A percentile compares a stretch with the other conserved stretches of the same genome.
phyloP scores from a whole-genome alignment of 345 rosid species.

The Eucalyptus victrix region DNA sequence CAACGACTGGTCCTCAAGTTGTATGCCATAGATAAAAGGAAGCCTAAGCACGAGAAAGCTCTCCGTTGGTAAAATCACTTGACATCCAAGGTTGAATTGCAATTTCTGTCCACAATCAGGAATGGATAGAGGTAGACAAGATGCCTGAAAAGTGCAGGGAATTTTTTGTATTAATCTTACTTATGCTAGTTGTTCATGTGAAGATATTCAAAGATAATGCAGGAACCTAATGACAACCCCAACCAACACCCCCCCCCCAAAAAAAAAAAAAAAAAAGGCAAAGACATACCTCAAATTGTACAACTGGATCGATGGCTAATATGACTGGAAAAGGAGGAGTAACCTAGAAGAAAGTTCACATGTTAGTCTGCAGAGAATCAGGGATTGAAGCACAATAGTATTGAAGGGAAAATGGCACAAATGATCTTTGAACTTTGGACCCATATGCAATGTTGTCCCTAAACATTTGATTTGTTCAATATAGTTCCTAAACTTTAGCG shows the following conservation, averaged over 20 bases:
- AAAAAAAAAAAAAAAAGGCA: background rate
- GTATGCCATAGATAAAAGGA: conserved; percentile 74
- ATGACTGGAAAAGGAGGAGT: conserved; percentile 65
- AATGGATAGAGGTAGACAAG: conserved; percentile 46
- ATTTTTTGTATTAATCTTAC: background rate
- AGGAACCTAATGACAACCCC: background rate
- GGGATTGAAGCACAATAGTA: background rate
- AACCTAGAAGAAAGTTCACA: conserved; percentile 38
- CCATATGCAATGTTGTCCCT: background rate
- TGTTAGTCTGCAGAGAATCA: background rate
- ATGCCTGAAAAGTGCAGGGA: conserved; percentile 25
- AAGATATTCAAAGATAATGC: background rate
- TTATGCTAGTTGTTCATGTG: background rate
- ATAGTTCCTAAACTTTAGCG: background rate
- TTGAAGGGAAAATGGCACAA: background rate
- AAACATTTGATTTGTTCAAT: no score
- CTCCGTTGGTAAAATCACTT: conserved; percentile 66
- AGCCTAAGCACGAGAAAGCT: conserved; percentile 66
- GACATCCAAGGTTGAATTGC: conserved; percentile 62
- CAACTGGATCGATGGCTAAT: conserved; percentile 50
- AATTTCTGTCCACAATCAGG: conserved; percentile 31
- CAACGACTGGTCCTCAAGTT: conserved; percentile 32
- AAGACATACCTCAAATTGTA: conserved; percentile 64
- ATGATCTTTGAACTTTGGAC: background rate
- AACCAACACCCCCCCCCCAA: no score